Evolutionary conservation across 169 alveolate genomes (phyloP).

Genomic region (Cryptosporidium canis): DNA sequence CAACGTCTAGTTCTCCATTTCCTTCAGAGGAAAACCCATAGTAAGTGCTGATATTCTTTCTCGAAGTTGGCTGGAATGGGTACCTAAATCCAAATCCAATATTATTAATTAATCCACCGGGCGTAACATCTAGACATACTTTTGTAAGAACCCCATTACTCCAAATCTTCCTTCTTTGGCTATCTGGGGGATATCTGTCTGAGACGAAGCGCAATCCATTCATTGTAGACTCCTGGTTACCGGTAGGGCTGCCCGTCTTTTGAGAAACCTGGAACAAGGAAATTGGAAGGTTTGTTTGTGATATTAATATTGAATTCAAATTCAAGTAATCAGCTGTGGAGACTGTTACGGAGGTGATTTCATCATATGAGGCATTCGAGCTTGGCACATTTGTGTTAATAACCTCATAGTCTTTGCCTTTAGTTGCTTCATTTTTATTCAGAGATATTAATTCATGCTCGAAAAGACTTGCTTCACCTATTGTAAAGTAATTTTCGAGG

Average conservation of each 20-base stretch:
- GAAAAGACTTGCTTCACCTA: not conserved
- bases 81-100: conserved; percentile 36
- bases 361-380: not conserved
- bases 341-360: not conserved
- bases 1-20: conserved; percentile 43
- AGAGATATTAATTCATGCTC: not conserved
- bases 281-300: conserved; percentile 36
- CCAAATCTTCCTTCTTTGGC: conserved; percentile 23
- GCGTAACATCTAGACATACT: conserved; percentile 35
- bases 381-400: not conserved
- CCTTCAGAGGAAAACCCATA: conserved; percentile 55
- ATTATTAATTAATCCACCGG: conserved; percentile 27
- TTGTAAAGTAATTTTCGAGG: conserved; percentile 13
- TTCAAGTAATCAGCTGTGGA: not conserved
- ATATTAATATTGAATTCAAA: conserved; percentile 18
- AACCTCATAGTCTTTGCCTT: not conserved
- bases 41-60: not conserved
- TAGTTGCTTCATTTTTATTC: not conserved
- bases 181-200: conserved; percentile 21
- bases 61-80: conserved; percentile 50
- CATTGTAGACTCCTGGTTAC: not conserved
- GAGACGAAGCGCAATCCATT: not conserved
- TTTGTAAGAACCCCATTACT: conserved; percentile 42
- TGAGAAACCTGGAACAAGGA: conserved; percentile 25
- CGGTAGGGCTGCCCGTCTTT: not conserved